Base-by-base conservation (phyloP, 2,329 filamentous ascomycete genomes). In the Aspergillus ibericus region DNA sequence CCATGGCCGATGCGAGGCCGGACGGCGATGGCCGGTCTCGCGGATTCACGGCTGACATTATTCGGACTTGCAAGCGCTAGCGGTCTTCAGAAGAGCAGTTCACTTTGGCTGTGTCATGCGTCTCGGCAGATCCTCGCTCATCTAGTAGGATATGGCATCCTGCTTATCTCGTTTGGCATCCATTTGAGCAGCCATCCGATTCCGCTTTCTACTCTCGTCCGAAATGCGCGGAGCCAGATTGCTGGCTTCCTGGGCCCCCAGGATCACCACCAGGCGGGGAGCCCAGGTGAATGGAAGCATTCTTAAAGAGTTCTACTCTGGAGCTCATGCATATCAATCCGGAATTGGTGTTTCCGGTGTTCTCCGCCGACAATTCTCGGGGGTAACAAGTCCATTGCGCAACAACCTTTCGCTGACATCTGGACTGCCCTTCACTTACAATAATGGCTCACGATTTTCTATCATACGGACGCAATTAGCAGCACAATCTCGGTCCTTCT, bases 151-250 rank as follows among this genome's bases (percentile, higher is more conserved):
- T 69, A 73, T 75, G 74, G 70, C 71, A 69, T 61, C 63, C 59
- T 62, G 59, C 42, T 61, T 56, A 51, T 34, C 55, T 56, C 63
- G 64, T 60, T 60, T 68, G 65, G 72, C 65, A 65, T 64, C 60
- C 56, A 65, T 65, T 29, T 64, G 57, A 66, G 66, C 60, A 62
- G 64, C 58, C 60, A 56, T 63, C 60, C 60, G 57, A 64, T 58
- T 63, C 59, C 63, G 55, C 60, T 61, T 63, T 59, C 51, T 52
- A 60, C 55, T 62, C 60, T 66, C 64, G 58, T 65, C 64, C 66
- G 72, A 73, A 63, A 78, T 79, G 75, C 75, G 77, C 75, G 72
- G 74, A 70, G 70, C 75, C 58, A 70, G 72, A 68, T 68, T 75
- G 60, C 72, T 76, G 59, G 70, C 69, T 40, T 68, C 73, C 63